These are phyloP conservation scores for Xylaria sp. DNA, from an alignment of 495 filamentous ascomycete species.

Conservation along the genomic window DNA sequence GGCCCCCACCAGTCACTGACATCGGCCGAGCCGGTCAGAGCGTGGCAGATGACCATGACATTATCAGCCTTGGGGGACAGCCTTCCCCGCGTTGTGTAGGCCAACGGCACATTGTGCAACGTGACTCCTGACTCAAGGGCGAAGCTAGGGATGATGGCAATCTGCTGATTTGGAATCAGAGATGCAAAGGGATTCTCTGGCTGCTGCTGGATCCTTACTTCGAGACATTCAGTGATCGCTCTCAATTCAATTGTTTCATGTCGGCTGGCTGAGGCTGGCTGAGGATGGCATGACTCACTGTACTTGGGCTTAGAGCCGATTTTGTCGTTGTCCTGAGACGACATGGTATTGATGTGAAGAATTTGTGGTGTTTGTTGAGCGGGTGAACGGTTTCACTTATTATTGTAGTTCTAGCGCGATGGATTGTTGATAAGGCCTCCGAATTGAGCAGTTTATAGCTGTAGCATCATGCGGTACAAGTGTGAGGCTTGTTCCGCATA, in stretches of 20 bases:
- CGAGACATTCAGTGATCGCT: conserved; percentile 61
- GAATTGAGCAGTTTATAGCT: not conserved
- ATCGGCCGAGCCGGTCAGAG: conserved; percentile 93
- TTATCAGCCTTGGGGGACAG: conserved; percentile 82
- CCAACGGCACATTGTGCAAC: conserved; percentile 87
- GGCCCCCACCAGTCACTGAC: conserved; percentile 99
- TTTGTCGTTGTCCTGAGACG: conserved; percentile 10
- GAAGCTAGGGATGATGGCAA: conserved; percentile 85
- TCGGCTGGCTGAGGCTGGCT: not conserved
- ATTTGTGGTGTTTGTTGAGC: not conserved
- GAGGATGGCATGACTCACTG: conserved; percentile 51
- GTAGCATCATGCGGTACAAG: not conserved
- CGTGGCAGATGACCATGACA: conserved; percentile 96
- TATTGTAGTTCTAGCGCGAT: not conserved
- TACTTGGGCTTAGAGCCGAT: conserved; percentile 38
- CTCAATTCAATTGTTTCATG: not conserved
- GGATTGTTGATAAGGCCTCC: not conserved
- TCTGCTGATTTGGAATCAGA: conserved; percentile 85
- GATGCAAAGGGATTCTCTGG: conserved; percentile 91
- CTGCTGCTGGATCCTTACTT: conserved; percentile 68
- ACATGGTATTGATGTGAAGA: conserved; percentile 26
- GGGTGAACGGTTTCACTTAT: not conserved
- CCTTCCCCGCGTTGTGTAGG: conserved; percentile 85
- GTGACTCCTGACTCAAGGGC: conserved; percentile 92
- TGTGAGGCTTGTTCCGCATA: not conserved